Conservation (phyloP, 495 filamentous ascomycete genomes). For the Tuber calosporum region DNA sequence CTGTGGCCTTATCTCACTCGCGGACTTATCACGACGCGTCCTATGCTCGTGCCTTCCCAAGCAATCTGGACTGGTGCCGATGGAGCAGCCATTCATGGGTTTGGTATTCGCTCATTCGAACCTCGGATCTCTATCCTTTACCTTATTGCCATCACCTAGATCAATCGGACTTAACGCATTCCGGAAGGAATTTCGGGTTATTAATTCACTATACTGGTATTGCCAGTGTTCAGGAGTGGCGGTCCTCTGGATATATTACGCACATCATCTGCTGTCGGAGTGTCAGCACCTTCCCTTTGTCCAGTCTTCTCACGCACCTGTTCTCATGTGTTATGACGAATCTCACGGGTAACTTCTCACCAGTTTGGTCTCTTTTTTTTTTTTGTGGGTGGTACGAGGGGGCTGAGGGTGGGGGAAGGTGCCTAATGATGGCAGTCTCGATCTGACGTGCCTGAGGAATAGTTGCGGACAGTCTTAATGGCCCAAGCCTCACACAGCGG, state of each 20-base stretch:
- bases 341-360: neutral
- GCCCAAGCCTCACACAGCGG: neutral
- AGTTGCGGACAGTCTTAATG: neutral
- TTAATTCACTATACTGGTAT: neutral
- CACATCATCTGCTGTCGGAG: neutral
- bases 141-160: neutral
- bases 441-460: neutral
- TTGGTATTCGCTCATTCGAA: neutral
- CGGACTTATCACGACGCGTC: neutral
- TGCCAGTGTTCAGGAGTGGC: neutral
- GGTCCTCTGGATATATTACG: neutral
- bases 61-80: neutral
- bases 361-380: neutral
- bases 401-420: neutral
- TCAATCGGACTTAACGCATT: neutral
- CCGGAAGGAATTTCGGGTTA: neutral
- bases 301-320: neutral
- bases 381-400: neutral
- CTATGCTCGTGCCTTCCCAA: neutral
- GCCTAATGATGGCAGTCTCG: neutral
- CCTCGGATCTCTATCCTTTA: neutral
- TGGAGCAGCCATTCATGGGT: neutral
- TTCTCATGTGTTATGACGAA: neutral
- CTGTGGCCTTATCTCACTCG: constrained; percentile 3
- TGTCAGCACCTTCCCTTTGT: neutral